Evolutionary conservation across 2,329 filamentous ascomycete genomes (phyloP).

Genomic region (Pleurostoma richardsiae): DNA sequence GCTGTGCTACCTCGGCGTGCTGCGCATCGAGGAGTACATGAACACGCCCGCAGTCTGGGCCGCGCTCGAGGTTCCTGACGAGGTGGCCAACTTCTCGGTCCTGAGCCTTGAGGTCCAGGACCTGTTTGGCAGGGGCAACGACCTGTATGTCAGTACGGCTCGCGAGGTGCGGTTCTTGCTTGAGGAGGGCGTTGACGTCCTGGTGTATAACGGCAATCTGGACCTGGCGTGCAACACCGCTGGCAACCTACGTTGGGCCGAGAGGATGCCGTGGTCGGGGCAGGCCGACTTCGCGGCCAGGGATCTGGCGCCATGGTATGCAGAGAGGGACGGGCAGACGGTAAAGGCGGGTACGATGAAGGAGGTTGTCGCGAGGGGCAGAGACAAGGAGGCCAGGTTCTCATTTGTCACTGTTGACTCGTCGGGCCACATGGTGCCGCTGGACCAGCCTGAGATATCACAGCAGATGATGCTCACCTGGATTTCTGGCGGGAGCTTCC

Average conservation of each 20-base stretch:
- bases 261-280: conserved; percentile 13
- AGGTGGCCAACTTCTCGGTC: conserved; percentile 6
- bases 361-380: conserved; percentile 8
- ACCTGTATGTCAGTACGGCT: conserved; percentile 23
- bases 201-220: conserved; percentile 32
- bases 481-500: not conserved
- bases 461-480: not conserved
- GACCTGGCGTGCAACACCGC: conserved; percentile 34
- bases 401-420: conserved; percentile 10
- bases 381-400: conserved; percentile 6
- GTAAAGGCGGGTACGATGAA: conserved; percentile 8
- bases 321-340: conserved; percentile 3
- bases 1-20: conserved; percentile 27
- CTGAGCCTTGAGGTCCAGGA: conserved; percentile 16
- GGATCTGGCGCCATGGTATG: conserved; percentile 10
- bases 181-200: conserved; percentile 26
- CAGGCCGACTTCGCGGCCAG: conserved; percentile 12
- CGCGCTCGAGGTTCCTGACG: conserved; percentile 12
- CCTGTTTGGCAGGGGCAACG: conserved; percentile 20
- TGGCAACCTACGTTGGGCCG: conserved; percentile 20
- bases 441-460: conserved; percentile 3
- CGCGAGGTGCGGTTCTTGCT: conserved; percentile 26
- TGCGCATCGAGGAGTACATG: conserved; percentile 15
- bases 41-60: conserved; percentile 12
- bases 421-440: conserved; percentile 5